Evolutionary conservation across 148 eudicot species (phyloP).

Genomic region (Cornus florida): DNA sequence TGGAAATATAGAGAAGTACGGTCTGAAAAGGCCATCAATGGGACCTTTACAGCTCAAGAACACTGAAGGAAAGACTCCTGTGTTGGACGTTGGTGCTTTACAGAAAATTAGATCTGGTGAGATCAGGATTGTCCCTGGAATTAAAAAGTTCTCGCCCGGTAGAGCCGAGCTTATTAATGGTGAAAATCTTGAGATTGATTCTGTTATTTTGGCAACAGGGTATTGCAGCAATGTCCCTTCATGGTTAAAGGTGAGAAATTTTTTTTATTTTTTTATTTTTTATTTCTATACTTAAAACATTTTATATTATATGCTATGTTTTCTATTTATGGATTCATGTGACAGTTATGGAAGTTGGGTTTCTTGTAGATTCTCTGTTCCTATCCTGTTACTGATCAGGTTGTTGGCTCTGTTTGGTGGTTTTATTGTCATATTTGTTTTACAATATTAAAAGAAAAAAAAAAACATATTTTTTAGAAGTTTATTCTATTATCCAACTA

Average conservation of each 20-base stretch:
- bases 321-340: slow-evolving; percentile 31
- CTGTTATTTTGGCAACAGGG: slow-evolving; percentile 84
- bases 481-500: not conserved
- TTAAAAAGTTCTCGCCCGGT: slow-evolving; percentile 59
- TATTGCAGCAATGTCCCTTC: slow-evolving; percentile 86
- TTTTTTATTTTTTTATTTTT: too few species aligned
- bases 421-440: slow-evolving; percentile 10
- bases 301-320: not conserved
- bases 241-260: slow-evolving; percentile 89
- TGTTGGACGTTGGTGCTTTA: slow-evolving; percentile 70
- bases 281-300: too few species aligned
- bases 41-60: slow-evolving; percentile 85
- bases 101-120: slow-evolving; percentile 63
- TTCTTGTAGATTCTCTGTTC: slow-evolving; percentile 37
- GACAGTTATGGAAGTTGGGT: slow-evolving; percentile 56
- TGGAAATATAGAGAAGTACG: slow-evolving; percentile 72
- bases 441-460: not conserved
- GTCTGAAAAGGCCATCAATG: slow-evolving; percentile 67
- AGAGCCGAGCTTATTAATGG: slow-evolving; percentile 63
- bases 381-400: slow-evolving; percentile 24
- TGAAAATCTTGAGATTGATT: slow-evolving; percentile 52
- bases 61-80: slow-evolving; percentile 80
- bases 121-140: slow-evolving; percentile 76
- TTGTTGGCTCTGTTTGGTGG: slow-evolving; percentile 43
- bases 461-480: not conserved